Base-by-base conservation (phyloP, 2,329 filamentous ascomycete genomes). In the Penicillium sp. region DNA sequence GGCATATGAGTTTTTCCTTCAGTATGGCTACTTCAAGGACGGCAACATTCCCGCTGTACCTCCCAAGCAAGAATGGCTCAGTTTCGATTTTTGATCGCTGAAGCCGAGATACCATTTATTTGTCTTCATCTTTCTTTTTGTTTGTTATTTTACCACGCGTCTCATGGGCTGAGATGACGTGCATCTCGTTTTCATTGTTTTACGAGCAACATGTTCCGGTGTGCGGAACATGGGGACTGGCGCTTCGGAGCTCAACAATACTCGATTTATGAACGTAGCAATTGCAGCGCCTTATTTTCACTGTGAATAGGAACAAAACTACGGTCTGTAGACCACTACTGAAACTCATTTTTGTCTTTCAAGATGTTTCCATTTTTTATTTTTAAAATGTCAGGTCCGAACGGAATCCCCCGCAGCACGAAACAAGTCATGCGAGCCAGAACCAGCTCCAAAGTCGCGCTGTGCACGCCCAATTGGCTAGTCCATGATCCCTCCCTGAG, bases 41-140 rank as follows among this genome's bases (percentile, higher is more conserved):
- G 84, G 83, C 0, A 61, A 82, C 6, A 85, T 95, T 72, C 90
- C 90, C 0, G 77, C 85, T 58, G 71, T 88, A 40, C 87, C 90
- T 19, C 90, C 90, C 0, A 83, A 83, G 68, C 76, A 81, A 53
- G 88, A 91, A 62, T 91, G 83, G 75, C 83, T 82, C 57, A 69
- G 72, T 26, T 91, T 85, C 79, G 81, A 88, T 63, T 83, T 91
- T 60, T 90, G 67, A 54, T 33, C 19, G 22, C 15, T 21, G 22
- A 29, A 13, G 9, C 43, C 3, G 32, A 28, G 13, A 22, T 29
- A 33, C 22, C 38, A 12, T 35, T 31, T 34, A n/a, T 37, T 40
- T 43, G 32, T 26, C n/a, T 31, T 19, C 32, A 34, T 40, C 21
- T 32, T 22, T 21, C 32, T 10, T 19, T 24, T 43, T 21, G 4